phyloP scores from a whole-genome alignment of 352 stramenopile species.

The Globisporangium lucens region DNA sequence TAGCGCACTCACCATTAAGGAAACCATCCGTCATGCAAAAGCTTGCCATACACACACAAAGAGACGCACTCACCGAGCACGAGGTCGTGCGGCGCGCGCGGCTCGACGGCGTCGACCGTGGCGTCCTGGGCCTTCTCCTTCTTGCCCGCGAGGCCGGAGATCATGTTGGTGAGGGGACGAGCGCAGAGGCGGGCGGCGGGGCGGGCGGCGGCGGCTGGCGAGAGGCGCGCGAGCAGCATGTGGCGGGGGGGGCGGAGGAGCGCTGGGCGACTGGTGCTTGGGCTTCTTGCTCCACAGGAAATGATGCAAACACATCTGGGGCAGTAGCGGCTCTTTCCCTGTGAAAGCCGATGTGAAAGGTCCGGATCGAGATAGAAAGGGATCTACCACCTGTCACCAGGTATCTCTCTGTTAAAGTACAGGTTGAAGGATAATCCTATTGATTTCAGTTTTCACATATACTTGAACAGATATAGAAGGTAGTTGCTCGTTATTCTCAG shows the following conservation, averaged over 20 bases:
- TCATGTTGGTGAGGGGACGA: slow-evolving; percentile 34
- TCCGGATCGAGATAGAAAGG: slow-evolving; percentile 1
- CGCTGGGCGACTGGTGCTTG: slow-evolving; percentile 11
- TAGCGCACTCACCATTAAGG: not conserved
- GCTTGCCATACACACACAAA: not conserved
- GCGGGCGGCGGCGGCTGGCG: slow-evolving; percentile 8
- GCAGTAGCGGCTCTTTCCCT: not conserved
- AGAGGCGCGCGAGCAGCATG: slow-evolving; percentile 53
- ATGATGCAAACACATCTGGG: slow-evolving; percentile 16
- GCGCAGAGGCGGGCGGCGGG: slow-evolving; percentile 12
- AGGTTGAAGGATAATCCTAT: not conserved
- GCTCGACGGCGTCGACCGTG: slow-evolving; percentile 25
- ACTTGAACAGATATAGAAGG: not conserved
- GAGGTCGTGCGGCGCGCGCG: slow-evolving; percentile 33
- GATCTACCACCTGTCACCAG: not conserved
- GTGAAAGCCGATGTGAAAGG: not conserved
- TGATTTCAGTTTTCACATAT: not conserved
- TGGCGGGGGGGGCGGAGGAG: slow-evolving; percentile 1
- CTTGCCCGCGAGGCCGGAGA: slow-evolving; percentile 29
- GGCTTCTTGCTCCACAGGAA: slow-evolving; percentile 8
- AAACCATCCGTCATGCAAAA: not conserved
- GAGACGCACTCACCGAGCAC: slow-evolving; percentile 41
- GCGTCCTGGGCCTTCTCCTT: slow-evolving; percentile 29
- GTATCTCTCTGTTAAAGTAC: not conserved
- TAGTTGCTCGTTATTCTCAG: not conserved